These are phyloP conservation scores for Geoglossum glabrum DNA, from an alignment of 495 filamentous ascomycete species.

Conservation along the genomic window DNA sequence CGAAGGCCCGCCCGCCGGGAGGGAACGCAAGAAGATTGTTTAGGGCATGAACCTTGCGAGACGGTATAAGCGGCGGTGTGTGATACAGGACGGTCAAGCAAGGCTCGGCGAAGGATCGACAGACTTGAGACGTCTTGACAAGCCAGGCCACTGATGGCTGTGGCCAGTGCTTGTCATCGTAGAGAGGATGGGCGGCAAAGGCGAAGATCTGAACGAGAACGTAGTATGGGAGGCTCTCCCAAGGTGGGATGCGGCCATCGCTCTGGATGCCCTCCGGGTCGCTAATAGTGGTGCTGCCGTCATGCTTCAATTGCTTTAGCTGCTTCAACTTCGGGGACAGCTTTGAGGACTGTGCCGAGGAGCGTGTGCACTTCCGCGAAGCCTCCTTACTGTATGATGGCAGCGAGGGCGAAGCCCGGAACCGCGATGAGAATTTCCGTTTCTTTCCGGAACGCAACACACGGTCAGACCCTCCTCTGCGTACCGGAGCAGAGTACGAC, in stretches of 20 bases:
- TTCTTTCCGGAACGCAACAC: background rate
- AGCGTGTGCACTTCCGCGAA: background rate
- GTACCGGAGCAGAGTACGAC: background rate
- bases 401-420: background rate
- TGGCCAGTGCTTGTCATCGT: slow-evolving; percentile 24
- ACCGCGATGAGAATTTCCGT: background rate
- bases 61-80: slow-evolving; percentile 39
- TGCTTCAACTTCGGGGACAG: background rate
- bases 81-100: slow-evolving; percentile 55
- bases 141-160: slow-evolving; percentile 37
- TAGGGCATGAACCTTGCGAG: slow-evolving; percentile 28
- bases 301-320: background rate
- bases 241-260: slow-evolving; percentile 19
- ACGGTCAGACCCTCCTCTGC: background rate
- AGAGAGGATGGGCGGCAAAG: slow-evolving; percentile 39
- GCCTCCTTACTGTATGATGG: background rate
- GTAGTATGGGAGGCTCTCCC: slow-evolving; percentile 51
- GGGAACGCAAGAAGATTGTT: slow-evolving; percentile 26
- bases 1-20: slow-evolving; percentile 21
- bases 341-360: background rate
- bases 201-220: slow-evolving; percentile 49
- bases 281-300: background rate
- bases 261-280: background rate
- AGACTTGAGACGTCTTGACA: slow-evolving; percentile 35
- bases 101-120: slow-evolving; percentile 48